A percentile compares a stretch with the other conserved stretches of the same genome.
Evolutionary conservation across 305 asterid genomes (phyloP).

Genomic region (Euphrasia arctica): DNA sequence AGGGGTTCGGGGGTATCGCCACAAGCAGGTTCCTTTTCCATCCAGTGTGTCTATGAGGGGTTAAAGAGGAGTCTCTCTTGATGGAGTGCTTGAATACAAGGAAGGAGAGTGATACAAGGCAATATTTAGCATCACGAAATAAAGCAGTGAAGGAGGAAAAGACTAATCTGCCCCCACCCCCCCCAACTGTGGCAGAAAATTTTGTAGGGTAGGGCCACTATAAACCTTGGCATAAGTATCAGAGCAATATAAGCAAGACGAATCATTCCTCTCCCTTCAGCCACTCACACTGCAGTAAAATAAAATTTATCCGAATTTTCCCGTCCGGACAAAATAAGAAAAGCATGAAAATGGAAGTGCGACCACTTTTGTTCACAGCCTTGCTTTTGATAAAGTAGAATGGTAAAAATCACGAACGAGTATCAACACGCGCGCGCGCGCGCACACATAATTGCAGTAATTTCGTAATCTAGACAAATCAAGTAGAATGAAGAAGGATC

Average conservation of each 20-base stretch:
- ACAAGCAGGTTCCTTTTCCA: constrained; percentile 41
- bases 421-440: neutral
- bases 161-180: constrained; percentile 29
- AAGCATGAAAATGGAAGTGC: neutral
- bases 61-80: constrained; percentile 23
- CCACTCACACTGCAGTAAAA: constrained; percentile 15
- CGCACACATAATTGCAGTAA: neutral
- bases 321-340: constrained; percentile 8
- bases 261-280: constrained; percentile 18
- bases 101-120: constrained; percentile 26
- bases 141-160: constrained; percentile 22
- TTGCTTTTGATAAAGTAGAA: constrained; percentile 16
- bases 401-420: neutral
- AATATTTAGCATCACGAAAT: constrained; percentile 24
- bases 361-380: constrained; percentile 12
- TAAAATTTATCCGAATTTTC: constrained; percentile 8
- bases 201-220: constrained; percentile 12
- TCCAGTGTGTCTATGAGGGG: constrained; percentile 26
- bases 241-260: constrained; percentile 11
- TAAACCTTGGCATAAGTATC: constrained; percentile 15
- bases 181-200: constrained; percentile 26
- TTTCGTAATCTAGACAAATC: neutral
- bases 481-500: constrained; percentile 7
- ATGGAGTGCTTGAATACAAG: constrained; percentile 22
- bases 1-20: constrained; percentile 42